Evolutionary conservation across 345 rosid genomes (phyloP).

Genomic region (Eucalyptus albens): DNA sequence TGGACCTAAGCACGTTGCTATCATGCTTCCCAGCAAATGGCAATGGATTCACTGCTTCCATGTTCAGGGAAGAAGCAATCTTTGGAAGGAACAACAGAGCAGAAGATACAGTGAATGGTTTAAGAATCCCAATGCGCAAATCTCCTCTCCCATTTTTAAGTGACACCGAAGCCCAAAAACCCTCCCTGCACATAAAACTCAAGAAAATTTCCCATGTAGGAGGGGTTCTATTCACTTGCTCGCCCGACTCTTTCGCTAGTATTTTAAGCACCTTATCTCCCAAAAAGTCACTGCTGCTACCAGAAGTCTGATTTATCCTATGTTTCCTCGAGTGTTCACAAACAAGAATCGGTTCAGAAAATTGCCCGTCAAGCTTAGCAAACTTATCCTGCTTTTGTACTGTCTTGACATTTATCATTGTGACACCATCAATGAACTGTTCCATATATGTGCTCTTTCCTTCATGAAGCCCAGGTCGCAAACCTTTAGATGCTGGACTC

Average conservation of each 20-base stretch:
- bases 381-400: constrained; percentile 26
- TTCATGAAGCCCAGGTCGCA: not conserved
- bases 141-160: constrained; percentile 31
- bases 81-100: constrained; percentile 30
- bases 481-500: constrained; percentile 1
- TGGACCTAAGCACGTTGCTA: not conserved
- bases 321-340: constrained; percentile 14
- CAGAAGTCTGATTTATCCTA: constrained; percentile 12
- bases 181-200: constrained; percentile 63
- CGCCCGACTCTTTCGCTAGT: constrained; percentile 39
- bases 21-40: not conserved
- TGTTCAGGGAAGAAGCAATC: not conserved
- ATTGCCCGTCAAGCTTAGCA: constrained; percentile 14
- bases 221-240: constrained; percentile 19
- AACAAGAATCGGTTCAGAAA: constrained; percentile 33
- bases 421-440: constrained; percentile 15
- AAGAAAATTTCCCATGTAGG: constrained; percentile 68
- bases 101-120: constrained; percentile 66
- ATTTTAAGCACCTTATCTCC: constrained; percentile 48
- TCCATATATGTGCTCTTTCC: constrained; percentile 7
- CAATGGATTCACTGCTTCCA: not conserved
- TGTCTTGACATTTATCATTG: constrained; percentile 32
- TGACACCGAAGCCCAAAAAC: constrained; percentile 53
- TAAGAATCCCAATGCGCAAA: constrained; percentile 42
- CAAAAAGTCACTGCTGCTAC: constrained; percentile 25